Evolutionary conservation across 2,329 filamentous ascomycete species (phyloP).

Genomic region (Botryotinia convoluta): DNA sequence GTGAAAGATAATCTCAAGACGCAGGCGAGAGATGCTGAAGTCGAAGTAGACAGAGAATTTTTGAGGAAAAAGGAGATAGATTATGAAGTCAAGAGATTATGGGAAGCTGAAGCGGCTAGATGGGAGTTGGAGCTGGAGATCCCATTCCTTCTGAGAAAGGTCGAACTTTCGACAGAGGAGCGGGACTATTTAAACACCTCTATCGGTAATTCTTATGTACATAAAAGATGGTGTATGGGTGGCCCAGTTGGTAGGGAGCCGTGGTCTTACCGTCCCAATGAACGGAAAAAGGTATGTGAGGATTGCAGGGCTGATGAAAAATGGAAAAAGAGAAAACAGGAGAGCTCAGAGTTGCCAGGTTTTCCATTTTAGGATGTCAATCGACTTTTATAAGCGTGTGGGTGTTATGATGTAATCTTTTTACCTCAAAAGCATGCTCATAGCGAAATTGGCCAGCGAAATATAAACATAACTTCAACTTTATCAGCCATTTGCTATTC

Average conservation of each 20-base stretch:
- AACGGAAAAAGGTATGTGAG: not conserved
- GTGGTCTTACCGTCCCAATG: not conserved
- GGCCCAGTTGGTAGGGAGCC: not conserved
- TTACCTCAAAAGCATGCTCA: not conserved
- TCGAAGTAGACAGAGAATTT: not conserved
- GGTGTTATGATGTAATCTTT: not conserved
- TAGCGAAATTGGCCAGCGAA: not conserved
- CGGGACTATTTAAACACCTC: not conserved
- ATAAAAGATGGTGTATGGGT: not conserved
- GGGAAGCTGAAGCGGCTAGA: not conserved
- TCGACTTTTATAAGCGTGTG: not conserved
- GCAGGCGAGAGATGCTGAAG: not conserved
- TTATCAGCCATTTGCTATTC: not conserved
- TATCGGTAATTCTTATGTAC: not conserved
- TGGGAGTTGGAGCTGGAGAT: not conserved
- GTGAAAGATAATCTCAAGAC: not conserved
- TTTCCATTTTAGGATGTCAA: not conserved
- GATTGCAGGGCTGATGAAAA: not conserved
- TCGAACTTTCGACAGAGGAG: not conserved
- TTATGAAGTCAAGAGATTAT: not conserved
- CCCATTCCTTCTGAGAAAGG: not conserved
- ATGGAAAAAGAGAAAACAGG: not conserved
- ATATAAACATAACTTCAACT: not conserved
- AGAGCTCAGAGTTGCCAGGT: not conserved
- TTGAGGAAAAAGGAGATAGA: not conserved